Evolutionary conservation across 345 rosid genomes (phyloP), one percentile per base, ranked within the genome.

Genomic region (Rhodomyrtus tomentosa): DNA sequence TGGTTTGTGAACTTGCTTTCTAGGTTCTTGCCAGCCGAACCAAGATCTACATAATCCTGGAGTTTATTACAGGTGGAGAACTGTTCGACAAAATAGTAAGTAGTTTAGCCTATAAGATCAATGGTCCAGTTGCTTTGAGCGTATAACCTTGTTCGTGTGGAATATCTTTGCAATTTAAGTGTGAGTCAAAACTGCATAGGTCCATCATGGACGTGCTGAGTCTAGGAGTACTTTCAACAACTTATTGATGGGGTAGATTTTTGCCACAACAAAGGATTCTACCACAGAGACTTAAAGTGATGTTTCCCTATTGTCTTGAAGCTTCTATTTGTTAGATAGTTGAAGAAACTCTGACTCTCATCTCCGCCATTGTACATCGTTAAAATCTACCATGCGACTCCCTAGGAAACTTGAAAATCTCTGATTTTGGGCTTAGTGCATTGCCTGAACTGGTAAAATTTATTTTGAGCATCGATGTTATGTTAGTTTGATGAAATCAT

Each of bases 221-320:
- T 91, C 99, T 85, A 90, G 98, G 90, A 92, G 86, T 94, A 93
- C 87, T 95, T 95, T 88, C 98, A 97, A 82, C 98, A 95, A 87
- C 99, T 97, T 90, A 94, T 97, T 87, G 99, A 95, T 88, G 98
- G 98, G 42, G 99, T 95, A 88, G 99, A 95, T 88, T 97, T 91
- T 89, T 97, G 98, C 83, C 99, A 94, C 76, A 92, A 94, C 83
- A 95, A 94, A 87, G 98, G 98, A 27, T 98, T 97, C 56, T 97
- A 93, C 88, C 99, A 95, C 84, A 91, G 99, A 92, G 99, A 97
- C 88, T 88, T 95, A 72, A 97, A 97, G 99, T 95, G 42, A 55
- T 38, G 29, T 55, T 84, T 86, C 51, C 53, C 55, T 83, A 40
- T 38, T 54, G 36, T 74, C 54, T 48, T 25, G 55, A 82, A 52